Conservation (phyloP, 345 rosid species). For the Noccaea caerulescens region DNA sequence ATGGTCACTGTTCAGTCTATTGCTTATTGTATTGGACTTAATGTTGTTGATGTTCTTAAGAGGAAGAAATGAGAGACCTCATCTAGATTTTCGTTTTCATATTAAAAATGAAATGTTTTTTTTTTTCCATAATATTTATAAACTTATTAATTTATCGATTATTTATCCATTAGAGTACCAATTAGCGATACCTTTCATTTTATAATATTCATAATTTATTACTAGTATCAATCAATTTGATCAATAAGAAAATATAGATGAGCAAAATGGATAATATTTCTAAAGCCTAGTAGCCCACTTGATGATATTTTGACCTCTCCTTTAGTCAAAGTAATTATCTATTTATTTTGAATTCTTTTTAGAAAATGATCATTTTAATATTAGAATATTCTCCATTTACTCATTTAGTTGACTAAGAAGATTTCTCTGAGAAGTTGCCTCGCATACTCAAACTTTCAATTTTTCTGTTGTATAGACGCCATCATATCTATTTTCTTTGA, state of each 20-base stretch:
- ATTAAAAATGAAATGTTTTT: no score
- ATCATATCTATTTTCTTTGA: no score
- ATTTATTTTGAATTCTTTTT: slow-evolving; percentile 2
- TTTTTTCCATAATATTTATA: no score
- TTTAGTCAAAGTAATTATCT: not conserved
- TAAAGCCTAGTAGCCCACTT: slow-evolving; percentile 15
- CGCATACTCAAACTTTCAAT: no score
- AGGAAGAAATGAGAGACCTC: slow-evolving; percentile 31
- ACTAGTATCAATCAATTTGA: slow-evolving; percentile 5
- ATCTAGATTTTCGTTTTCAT: not conserved
- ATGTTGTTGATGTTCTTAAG: slow-evolving; percentile 58
- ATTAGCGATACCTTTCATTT: not conserved
- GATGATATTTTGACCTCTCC: slow-evolving; percentile 12
- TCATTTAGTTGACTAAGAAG: slow-evolving; percentile 15
- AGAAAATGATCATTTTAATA: not conserved
- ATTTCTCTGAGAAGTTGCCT: no score
- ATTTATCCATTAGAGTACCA: not conserved
- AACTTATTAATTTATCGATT: not conserved
- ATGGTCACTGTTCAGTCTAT: slow-evolving; percentile 87
- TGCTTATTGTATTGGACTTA: slow-evolving; percentile 74
- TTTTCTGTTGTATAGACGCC: no score
- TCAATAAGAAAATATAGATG: slow-evolving; percentile 10
- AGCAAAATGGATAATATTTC: slow-evolving; percentile 5
- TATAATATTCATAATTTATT: not conserved
- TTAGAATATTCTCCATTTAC: slow-evolving; percentile 1